Conservation (phyloP, 305 asterid genomes). For the Euphrasia arctica region DNA sequence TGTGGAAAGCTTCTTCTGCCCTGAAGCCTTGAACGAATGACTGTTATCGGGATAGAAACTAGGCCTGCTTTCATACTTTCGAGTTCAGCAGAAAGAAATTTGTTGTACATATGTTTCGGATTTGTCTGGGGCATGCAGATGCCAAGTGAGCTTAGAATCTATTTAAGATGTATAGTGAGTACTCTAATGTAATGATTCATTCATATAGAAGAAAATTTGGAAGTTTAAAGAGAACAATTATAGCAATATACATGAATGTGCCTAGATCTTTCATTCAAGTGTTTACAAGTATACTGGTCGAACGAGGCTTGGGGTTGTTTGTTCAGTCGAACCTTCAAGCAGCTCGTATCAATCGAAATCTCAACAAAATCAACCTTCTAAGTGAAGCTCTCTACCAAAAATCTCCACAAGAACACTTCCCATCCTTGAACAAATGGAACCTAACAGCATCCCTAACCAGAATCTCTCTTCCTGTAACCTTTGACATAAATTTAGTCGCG, state of each 20-base stretch:
- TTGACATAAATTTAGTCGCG: conserved; percentile 85
- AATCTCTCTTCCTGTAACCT: conserved; percentile 73
- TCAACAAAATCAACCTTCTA: neutral
- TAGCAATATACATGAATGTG: neutral
- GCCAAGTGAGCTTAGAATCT: conserved; percentile 21
- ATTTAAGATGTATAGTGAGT: conserved; percentile 16
- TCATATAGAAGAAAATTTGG: conserved; percentile 21
- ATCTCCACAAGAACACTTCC: conserved; percentile 93
- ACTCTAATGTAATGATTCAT: conserved; percentile 15
- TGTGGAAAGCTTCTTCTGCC: conserved; percentile 6
- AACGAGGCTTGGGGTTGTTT: too few species aligned
- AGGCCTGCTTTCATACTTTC: conserved; percentile 8
- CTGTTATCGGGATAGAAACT: neutral
- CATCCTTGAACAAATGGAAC: conserved; percentile 80
- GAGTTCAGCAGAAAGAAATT: conserved; percentile 2
- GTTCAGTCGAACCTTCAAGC: too few species aligned
- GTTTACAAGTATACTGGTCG: neutral
- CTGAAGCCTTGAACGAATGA: neutral
- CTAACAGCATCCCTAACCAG: conserved; percentile 83
- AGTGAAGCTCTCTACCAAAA: conserved; percentile 55
- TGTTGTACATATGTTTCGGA: conserved; percentile 28
- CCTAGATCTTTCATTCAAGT: neutral
- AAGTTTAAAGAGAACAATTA: neutral
- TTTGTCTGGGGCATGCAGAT: conserved; percentile 18
- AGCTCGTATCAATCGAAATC: too few species aligned